Percentiles rank a stretch among this genome's conserved stretches.
Conservation (phyloP, 2,329 filamentous ascomycete species). For the Clonostachys chloroleuca region DNA sequence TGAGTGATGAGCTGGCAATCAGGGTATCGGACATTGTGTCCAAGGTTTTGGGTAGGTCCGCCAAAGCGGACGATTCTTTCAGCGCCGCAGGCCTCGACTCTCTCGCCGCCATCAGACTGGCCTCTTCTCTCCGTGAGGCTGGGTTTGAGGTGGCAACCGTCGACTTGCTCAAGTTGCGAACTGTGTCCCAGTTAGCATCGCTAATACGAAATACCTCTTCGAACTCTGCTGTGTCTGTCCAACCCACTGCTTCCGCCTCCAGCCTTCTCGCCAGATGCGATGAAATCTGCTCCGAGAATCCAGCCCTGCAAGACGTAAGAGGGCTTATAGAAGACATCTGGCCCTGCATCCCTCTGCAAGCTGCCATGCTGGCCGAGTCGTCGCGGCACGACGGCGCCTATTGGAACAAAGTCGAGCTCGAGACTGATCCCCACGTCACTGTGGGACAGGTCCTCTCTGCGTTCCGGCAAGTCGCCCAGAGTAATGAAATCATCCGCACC, state of each 20-base stretch:
- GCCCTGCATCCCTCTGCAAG: constrained; percentile 69
- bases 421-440: constrained; percentile 34
- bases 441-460: constrained; percentile 37
- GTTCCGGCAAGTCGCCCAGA: constrained; percentile 40
- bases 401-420: constrained; percentile 71
- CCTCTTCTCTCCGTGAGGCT: constrained; percentile 54
- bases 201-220: background rate
- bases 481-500: constrained; percentile 67
- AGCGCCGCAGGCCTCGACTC: constrained; percentile 62
- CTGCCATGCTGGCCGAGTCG: constrained; percentile 78
- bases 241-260: background rate
- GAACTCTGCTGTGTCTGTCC: background rate
- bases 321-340: constrained; percentile 34
- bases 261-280: constrained; percentile 10
- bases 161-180: constrained; percentile 55
- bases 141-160: constrained; percentile 54
- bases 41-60: constrained; percentile 28
- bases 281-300: constrained; percentile 8
- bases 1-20: background rate
- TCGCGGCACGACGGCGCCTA: constrained; percentile 56
- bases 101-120: constrained; percentile 32
- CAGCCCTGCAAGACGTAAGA: constrained; percentile 7
- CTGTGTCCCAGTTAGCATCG: constrained; percentile 22
- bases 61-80: constrained; percentile 36
- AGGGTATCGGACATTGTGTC: constrained; percentile 21